phyloP scores from a whole-genome alignment of 2,329 filamentous ascomycete genomes.

The Leptographium lundbergii region DNA sequence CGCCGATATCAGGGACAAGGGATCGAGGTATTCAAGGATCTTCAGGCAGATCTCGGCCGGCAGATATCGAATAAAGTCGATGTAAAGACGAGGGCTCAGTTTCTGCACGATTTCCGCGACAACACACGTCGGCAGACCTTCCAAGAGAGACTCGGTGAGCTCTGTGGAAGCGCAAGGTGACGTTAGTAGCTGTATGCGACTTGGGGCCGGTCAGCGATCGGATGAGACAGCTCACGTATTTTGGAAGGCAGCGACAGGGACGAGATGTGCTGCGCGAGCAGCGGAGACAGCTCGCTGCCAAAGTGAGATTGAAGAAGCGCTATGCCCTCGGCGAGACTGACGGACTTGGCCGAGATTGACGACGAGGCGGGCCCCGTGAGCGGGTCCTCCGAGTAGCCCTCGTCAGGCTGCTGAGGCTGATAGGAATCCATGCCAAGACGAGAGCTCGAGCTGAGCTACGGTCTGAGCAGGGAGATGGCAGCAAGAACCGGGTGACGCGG shows the following conservation, averaged over 20 bases:
- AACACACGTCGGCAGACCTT: slow-evolving; percentile 65
- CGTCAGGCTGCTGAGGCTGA: slow-evolving; percentile 49
- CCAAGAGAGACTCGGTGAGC: slow-evolving; percentile 65
- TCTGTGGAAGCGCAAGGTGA: slow-evolving; percentile 34
- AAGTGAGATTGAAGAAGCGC: slow-evolving; percentile 20
- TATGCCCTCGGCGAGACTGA: slow-evolving; percentile 12
- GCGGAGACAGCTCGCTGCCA: slow-evolving; percentile 33
- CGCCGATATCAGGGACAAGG: slow-evolving; percentile 65
- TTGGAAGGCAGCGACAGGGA: slow-evolving; percentile 24
- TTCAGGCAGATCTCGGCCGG: slow-evolving; percentile 86
- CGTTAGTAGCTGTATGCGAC: background rate
- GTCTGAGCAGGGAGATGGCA: background rate
- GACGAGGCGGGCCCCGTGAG: slow-evolving; percentile 25
- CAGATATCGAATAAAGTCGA: slow-evolving; percentile 77
- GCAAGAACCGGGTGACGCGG: background rate
- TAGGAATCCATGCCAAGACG: slow-evolving; percentile 9
- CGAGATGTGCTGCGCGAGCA: slow-evolving; percentile 37
- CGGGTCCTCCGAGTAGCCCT: slow-evolving; percentile 76
- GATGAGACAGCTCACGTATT: slow-evolving; percentile 4
- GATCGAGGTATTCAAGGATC: slow-evolving; percentile 76
- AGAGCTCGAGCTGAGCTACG: background rate
- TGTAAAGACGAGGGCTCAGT: slow-evolving; percentile 73
- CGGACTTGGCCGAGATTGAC: slow-evolving; percentile 17
- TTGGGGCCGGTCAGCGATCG: background rate
- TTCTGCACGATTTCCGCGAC: slow-evolving; percentile 71